Evolutionary conservation across 1,284 basidiomycete genomes (phyloP).

Genomic region (Waitea zeae): DNA sequence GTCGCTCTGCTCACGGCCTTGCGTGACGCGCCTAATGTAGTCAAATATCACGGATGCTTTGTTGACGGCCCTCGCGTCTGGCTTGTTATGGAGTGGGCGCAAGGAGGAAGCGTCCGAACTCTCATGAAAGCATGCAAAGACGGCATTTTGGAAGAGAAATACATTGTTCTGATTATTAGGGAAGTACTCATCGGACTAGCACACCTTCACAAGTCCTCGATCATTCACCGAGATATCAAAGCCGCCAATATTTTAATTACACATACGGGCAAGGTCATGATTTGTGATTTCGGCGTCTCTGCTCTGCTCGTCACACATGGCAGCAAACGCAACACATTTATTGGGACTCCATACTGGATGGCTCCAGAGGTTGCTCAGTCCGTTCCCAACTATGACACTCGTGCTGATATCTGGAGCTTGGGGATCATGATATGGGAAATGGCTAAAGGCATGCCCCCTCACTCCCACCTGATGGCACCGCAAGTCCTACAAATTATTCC

Average conservation of each 20-base stretch:
- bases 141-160: constrained; percentile 78
- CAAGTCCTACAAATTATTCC: constrained; percentile 88
- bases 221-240: constrained; percentile 95
- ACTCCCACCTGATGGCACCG: constrained; percentile 68
- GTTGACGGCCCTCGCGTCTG: constrained; percentile 91
- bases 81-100: constrained; percentile 98
- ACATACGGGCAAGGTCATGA: constrained; percentile 73
- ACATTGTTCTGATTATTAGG: constrained; percentile 75
- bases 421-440: constrained; percentile 94
- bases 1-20: constrained; percentile 87
- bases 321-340: constrained; percentile 87
- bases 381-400: constrained; percentile 79
- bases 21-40: constrained; percentile 80
- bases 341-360: constrained; percentile 99
- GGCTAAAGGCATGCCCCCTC: constrained; percentile 85
- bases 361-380: constrained; percentile 91
- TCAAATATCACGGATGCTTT: constrained; percentile 91
- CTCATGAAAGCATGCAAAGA: constrained; percentile 76
- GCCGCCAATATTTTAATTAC: constrained; percentile 92
- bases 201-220: constrained; percentile 85
- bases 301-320: constrained; percentile 77
- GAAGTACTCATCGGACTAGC: constrained; percentile 78
- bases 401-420: constrained; percentile 94
- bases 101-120: constrained; percentile 88
- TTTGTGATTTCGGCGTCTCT: constrained; percentile 95